Percentiles rank a stretch among this genome's conserved stretches.
phyloP scores from a whole-genome alignment of 1,139 yeast species.

The Zygoascus sp. region DNA sequence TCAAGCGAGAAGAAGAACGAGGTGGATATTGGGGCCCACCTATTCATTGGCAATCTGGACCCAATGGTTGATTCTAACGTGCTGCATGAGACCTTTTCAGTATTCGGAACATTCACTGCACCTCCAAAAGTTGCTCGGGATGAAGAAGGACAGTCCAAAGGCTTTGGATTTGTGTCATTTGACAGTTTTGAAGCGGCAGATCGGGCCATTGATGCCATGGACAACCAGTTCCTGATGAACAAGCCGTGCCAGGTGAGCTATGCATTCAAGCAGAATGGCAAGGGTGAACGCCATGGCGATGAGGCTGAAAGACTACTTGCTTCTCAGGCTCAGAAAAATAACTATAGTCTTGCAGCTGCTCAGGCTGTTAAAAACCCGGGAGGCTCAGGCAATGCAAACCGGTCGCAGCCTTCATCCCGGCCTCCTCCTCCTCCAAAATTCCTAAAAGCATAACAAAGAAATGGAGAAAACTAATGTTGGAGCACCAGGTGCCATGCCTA shows the following conservation, averaged over 20 bases:
- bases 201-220: conserved; percentile 62
- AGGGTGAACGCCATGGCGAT: conserved; percentile 70
- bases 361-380: neutral
- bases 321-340: conserved; percentile 51
- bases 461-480: too few relatives aligned
- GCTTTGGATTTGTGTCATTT: conserved; percentile 61
- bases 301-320: conserved; percentile 70
- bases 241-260: conserved; percentile 57
- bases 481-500: too few relatives aligned
- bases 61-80: conserved; percentile 61
- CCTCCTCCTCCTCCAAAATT: conserved; percentile 2
- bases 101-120: conserved; percentile 60
- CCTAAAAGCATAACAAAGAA: neutral
- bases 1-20: conserved; percentile 34
- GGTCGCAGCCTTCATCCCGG: neutral
- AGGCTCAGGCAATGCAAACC: neutral
- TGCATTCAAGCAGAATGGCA: conserved; percentile 64
- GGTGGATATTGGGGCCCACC: conserved; percentile 65
- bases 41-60: conserved; percentile 70
- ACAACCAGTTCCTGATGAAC: conserved; percentile 68
- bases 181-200: conserved; percentile 69
- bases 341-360: conserved; percentile 18
- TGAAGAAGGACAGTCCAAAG: conserved; percentile 49
- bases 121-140: conserved; percentile 55
- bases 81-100: conserved; percentile 56